phyloP scores from a whole-genome alignment of 805 yeast species.

The Metschnikowia dekortorum region DNA sequence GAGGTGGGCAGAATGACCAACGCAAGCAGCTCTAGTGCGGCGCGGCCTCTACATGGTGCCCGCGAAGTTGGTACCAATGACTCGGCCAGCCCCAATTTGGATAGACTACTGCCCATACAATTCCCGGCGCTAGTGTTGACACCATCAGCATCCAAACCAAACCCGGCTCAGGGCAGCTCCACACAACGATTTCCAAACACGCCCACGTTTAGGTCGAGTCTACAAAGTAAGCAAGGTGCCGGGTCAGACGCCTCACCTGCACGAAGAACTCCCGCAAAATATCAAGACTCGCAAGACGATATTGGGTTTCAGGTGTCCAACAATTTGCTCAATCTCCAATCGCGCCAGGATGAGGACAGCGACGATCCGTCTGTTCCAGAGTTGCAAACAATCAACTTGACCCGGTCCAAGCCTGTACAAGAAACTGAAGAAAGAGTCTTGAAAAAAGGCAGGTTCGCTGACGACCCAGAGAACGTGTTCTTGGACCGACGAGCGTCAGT shows the following conservation, averaged over 20 bases:
- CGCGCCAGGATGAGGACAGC: constrained; percentile 11
- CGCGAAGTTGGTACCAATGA: constrained; percentile 4
- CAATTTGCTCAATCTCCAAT: background rate
- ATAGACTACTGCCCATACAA: constrained; percentile 15
- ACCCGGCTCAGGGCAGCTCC: constrained; percentile 2
- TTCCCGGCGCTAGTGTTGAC: constrained; percentile 8
- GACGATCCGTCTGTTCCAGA: constrained; percentile 12
- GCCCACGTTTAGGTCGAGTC: constrained; percentile 7
- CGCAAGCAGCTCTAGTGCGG: constrained; percentile 15
- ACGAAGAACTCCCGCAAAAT: background rate
- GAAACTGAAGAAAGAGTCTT: background rate
- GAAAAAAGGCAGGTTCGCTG: background rate
- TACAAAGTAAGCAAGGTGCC: constrained; percentile 1
- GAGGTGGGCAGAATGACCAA: constrained; percentile 24
- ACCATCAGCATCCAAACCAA: constrained; percentile 3
- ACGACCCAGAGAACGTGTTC: constrained; percentile 31
- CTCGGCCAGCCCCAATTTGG: constrained; percentile 7
- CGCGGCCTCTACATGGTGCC: background rate
- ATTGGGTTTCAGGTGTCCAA: constrained; percentile 7
- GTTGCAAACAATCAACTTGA: constrained; percentile 8
- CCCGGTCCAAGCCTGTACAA: background rate
- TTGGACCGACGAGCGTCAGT: constrained; percentile 19
- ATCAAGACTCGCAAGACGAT: constrained; percentile 4
- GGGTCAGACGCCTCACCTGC: constrained; percentile 7
- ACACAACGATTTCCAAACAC: constrained; percentile 11